Evolutionary conservation across 768 basidiomycete species (phyloP), one percentile per base, ranked within the genome.

Genomic region (Hericium erinaceus): DNA sequence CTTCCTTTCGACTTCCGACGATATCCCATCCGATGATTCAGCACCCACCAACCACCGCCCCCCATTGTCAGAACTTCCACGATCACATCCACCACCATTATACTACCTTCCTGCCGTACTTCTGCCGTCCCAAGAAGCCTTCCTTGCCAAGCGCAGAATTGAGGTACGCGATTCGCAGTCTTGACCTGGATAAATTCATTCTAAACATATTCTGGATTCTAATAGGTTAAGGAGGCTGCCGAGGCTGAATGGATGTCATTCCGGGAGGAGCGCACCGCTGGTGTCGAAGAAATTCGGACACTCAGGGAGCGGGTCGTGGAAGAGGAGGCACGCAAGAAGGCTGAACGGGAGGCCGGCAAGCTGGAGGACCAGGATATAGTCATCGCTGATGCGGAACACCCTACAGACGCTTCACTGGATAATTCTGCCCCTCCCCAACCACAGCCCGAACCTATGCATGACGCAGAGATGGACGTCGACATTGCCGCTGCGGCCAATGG

Each of bases 71-170:
- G 74, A 75, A 10, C 76, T 79, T 0, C 78, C 80, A 28, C 78
- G 86, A 55, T 74, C 84, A 39, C 86, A 90, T 59, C 89, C 87
- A 8, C 84, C 89, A 20, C 86, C 89, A 3, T 64, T 92, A 15
- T 90, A 85, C 64, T 92, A 89, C 64, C 80, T 89, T 51, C 89
- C 89, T 37, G 80, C 78, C 38, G 71, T 85, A 56, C 77, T 92
- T 20, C 80, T 81, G 0, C 77, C 85, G 20, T 76, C 79, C 16
- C 89, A 92, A 71, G 85, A 87, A 68, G 73, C 77, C 4, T 89
- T 89, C 62, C 64, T 92, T 11, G 67, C 69, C 51, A 76, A 74
- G 54, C 76, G 87, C 52, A 88, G 84, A 70, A 74, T 72, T 62
- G 81, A 87, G 77, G 89, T 83, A 60, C 53, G 76, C 7, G 28